A percentile compares a stretch with the other conserved stretches of the same genome.
Evolutionary conservation across 345 rosid species (phyloP).

Genomic region (Pistacia atlantica): DNA sequence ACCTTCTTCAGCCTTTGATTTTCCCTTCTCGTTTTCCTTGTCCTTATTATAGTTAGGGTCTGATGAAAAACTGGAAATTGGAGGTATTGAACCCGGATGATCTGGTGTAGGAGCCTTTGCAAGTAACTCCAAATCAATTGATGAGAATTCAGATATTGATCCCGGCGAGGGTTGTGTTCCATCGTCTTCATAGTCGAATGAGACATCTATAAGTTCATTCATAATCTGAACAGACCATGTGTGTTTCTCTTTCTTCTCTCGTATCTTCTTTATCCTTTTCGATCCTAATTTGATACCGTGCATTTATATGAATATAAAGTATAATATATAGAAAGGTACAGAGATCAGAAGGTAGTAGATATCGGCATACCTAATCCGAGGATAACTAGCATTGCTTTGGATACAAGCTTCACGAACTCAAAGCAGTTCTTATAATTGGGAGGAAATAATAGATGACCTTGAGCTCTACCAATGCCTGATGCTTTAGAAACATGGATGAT

Average conservation of each 20-base stretch:
- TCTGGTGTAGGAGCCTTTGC: no score
- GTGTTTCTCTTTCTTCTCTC: constrained; percentile 41
- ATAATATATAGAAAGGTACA: neutral
- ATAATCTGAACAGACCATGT: constrained; percentile 47
- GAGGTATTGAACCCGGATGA: no score
- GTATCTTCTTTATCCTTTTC: constrained; percentile 27
- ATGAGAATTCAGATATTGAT: no score
- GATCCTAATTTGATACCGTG: constrained; percentile 32
- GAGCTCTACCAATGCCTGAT: neutral
- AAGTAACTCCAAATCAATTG: no score
- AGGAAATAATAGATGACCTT: constrained; percentile 31
- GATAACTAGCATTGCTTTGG: constrained; percentile 40
- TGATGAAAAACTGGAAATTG: no score
- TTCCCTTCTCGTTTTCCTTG: no score
- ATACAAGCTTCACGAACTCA: constrained; percentile 38
- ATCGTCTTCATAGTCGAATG: constrained; percentile 27
- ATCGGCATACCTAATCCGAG: constrained; percentile 39
- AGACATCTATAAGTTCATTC: constrained; percentile 35
- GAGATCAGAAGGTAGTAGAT: neutral
- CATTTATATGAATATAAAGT: neutral
- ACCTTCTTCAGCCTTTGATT: neutral
- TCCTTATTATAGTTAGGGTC: no score
- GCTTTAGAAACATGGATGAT: no score
- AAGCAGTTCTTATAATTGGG: constrained; percentile 36
- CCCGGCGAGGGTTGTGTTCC: constrained; percentile 20